Percentiles rank a stretch among this genome's conserved stretches.
Conservation (phyloP, 352 stramenopile species). For the Globisporangium yorkense region DNA sequence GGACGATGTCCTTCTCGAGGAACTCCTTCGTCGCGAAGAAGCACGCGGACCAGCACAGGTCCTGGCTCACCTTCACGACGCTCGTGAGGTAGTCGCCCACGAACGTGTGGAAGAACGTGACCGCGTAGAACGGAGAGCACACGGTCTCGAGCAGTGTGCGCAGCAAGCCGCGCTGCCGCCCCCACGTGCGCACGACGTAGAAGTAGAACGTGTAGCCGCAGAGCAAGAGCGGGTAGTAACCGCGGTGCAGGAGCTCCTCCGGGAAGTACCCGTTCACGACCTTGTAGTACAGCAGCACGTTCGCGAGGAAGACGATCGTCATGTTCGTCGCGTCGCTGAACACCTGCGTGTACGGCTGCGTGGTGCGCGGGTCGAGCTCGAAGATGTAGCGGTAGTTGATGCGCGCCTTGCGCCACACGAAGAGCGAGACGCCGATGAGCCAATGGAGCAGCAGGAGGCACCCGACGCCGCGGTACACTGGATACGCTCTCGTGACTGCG, state of each 20-base stretch:
- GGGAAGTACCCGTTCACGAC: slow-evolving; percentile 86
- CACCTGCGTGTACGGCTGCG: slow-evolving; percentile 85
- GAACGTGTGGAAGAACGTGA: slow-evolving; percentile 94
- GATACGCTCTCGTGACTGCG: slow-evolving; percentile 81
- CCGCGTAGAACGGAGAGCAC: slow-evolving; percentile 85
- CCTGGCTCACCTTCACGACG: slow-evolving; percentile 78
- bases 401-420: slow-evolving; percentile 86
- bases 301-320: slow-evolving; percentile 92
- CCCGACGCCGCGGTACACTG: slow-evolving; percentile 93
- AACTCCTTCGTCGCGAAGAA: slow-evolving; percentile 95
- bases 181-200: slow-evolving; percentile 88
- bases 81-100: slow-evolving; percentile 85
- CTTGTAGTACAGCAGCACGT: slow-evolving; percentile 97
- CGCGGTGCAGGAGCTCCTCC: slow-evolving; percentile 71
- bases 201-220: slow-evolving; percentile 92
- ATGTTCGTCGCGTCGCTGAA: slow-evolving; percentile 96
- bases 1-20: slow-evolving; percentile 53
- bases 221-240: slow-evolving; percentile 90
- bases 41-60: slow-evolving; percentile 92
- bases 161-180: slow-evolving; percentile 79
- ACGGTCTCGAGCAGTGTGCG: slow-evolving; percentile 88
- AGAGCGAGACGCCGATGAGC: slow-evolving; percentile 89
- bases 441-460: slow-evolving; percentile 94
- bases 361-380: slow-evolving; percentile 86
- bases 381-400: slow-evolving; percentile 97